phyloP scores from a whole-genome alignment of 257 asterid species.

The Capsicum chinense region DNA sequence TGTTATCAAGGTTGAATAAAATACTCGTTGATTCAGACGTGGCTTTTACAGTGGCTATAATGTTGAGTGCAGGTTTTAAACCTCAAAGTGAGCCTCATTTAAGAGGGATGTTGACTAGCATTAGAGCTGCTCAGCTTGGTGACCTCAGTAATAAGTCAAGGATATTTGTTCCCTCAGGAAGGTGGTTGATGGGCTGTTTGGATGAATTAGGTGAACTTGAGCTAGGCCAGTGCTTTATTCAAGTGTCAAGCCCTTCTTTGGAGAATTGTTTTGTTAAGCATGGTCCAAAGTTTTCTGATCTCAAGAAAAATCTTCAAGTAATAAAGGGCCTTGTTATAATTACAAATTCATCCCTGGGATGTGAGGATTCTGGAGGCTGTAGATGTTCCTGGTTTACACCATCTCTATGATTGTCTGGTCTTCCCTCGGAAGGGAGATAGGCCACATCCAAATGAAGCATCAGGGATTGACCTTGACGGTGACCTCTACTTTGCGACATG shows the following conservation, averaged over 20 bases:
- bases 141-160: constrained; percentile 83
- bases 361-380: constrained; percentile 87
- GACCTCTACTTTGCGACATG: constrained; percentile 94
- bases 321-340: constrained; percentile 69
- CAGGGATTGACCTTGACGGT: constrained; percentile 97
- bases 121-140: constrained; percentile 87
- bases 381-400: constrained; percentile 63
- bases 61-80: constrained; percentile 88
- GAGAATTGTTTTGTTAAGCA: constrained; percentile 75
- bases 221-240: constrained; percentile 88
- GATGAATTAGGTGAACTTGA: constrained; percentile 83
- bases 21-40: constrained; percentile 67
- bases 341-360: constrained; percentile 95
- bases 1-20: constrained; percentile 64
- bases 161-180: constrained; percentile 76
- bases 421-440: constrained; percentile 92
- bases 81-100: constrained; percentile 84
- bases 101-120: constrained; percentile 78
- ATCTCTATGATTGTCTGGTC: constrained; percentile 78
- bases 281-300: constrained; percentile 62
- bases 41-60: constrained; percentile 84
- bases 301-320: constrained; percentile 55
- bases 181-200: constrained; percentile 98
- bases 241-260: constrained; percentile 68
- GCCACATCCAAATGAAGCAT: constrained; percentile 92